These are phyloP conservation scores for Ceratocystis alfenasii DNA, from an alignment of 2,329 filamentous ascomycete genomes.

Conservation along the genomic window DNA sequence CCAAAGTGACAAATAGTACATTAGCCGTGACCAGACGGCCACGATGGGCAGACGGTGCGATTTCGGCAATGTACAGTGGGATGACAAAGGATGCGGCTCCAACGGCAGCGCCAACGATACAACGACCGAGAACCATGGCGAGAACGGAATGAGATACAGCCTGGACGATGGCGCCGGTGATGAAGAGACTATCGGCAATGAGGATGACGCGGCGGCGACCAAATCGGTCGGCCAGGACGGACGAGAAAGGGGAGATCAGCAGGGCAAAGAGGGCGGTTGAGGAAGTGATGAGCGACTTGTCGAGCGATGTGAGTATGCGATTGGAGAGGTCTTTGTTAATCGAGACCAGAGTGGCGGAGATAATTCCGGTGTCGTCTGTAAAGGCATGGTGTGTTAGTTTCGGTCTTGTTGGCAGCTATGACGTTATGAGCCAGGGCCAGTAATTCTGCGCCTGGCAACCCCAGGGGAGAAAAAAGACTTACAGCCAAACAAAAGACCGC, in stretches of 20 bases:
- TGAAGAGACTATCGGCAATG: constrained; percentile 54
- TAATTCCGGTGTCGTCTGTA: constrained; percentile 54
- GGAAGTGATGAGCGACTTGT: constrained; percentile 61
- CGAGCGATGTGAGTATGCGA: constrained; percentile 46
- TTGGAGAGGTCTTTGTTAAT: constrained; percentile 47
- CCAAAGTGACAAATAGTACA: constrained; percentile 71
- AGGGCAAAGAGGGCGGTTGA: constrained; percentile 56
- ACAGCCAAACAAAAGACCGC: constrained; percentile 58
- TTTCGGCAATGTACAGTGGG: constrained; percentile 78
- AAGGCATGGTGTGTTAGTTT: constrained; percentile 10
- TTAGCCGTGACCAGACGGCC: constrained; percentile 74
- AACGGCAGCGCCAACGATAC: constrained; percentile 59
- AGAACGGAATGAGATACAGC: constrained; percentile 45
- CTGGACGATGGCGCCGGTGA: constrained; percentile 55
- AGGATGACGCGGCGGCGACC: constrained; percentile 53
- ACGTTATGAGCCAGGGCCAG: constrained; percentile 1
- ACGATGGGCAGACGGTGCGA: constrained; percentile 63
- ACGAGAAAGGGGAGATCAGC: constrained; percentile 50
- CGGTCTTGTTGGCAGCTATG: neutral
- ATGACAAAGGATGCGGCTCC: constrained; percentile 71
- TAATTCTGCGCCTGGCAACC: neutral
- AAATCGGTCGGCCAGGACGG: constrained; percentile 48
- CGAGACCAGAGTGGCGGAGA: constrained; percentile 55
- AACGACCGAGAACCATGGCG: constrained; percentile 55
- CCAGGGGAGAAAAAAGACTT: constrained; percentile 27